Base-by-base conservation (phyloP, 2,329 filamentous ascomycete genomes). In the Pseudogymnoascus sp. region DNA sequence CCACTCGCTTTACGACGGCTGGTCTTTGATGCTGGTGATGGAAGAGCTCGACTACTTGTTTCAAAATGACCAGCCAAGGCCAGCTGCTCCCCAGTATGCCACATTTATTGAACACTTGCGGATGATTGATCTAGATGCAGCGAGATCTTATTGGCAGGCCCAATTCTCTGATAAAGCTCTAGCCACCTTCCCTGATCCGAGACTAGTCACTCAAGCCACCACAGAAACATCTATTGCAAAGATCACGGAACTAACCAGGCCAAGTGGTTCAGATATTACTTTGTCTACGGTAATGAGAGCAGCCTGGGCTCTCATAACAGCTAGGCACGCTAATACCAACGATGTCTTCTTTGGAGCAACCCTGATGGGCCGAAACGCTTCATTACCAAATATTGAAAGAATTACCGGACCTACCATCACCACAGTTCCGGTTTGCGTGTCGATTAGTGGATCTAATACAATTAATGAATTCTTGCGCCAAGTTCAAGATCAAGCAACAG, bases 1-100 rank as follows among this genome's bases (percentile, higher is more conserved):
- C 64, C 84, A 87, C 70, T 77, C 80, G 1, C 65, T 85, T 1
- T 87, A 85, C 67, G 84, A 87, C 70, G 83, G 84, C n/a, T 86
- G 84, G 82, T 84, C 82, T 3, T 79, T 84, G 20, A 43, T 43
- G 39, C 39, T 43, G 11, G 11, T 43, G 9, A 43, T 43, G 18
- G 39, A 43, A 12, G 39, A 43, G 4, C 39, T 43, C 39, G 39
- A 43, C 39, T 9, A 43, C 39, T 43, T 43, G 39, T 43, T 43
- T 43, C 11, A 22, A 43, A 12, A 12, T 43, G 18, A 43, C 5
- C 39, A 14, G 39, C 14, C 15, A 18, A 43, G 11, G 39, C 39
- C 39, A 22, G 39, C 39, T 43, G 39, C 39, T 6, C 39, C 39
- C 5, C 39, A 18, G 5, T 43, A 43, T 43, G 39, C 39, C 11